Evolutionary conservation across 768 basidiomycete genomes (phyloP).

Genomic region (Russula sp.): DNA sequence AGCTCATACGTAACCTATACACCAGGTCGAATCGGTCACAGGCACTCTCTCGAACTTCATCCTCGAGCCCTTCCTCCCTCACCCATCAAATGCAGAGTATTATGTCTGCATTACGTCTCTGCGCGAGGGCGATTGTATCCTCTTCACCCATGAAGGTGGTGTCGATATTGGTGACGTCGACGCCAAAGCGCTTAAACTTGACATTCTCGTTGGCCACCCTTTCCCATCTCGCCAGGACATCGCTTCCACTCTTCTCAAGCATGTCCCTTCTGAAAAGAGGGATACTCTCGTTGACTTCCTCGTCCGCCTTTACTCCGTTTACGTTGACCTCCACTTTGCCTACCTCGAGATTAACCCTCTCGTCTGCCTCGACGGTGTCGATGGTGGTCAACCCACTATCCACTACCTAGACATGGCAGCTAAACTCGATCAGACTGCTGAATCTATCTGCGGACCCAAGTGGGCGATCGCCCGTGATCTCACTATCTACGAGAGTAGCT

Average conservation of each 20-base stretch:
- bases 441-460: slow-evolving; percentile 96
- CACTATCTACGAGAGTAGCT: slow-evolving; percentile 56
- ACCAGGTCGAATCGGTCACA: slow-evolving; percentile 85
- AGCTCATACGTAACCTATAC: slow-evolving; percentile 11
- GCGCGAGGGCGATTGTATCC: slow-evolving; percentile 91
- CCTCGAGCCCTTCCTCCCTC: slow-evolving; percentile 97
- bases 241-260: slow-evolving; percentile 65
- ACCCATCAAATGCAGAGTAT: slow-evolving; percentile 89
- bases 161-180: slow-evolving; percentile 99
- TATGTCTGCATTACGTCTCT: slow-evolving; percentile 97
- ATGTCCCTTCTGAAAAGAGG: slow-evolving; percentile 82
- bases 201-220: slow-evolving; percentile 63
- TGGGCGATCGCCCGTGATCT: slow-evolving; percentile 97
- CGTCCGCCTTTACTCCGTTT: slow-evolving; percentile 91
- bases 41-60: slow-evolving; percentile 97
- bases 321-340: slow-evolving; percentile 98
- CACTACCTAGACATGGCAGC: slow-evolving; percentile 99
- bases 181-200: slow-evolving; percentile 88
- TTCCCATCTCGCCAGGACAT: slow-evolving; percentile 84
- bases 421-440: slow-evolving; percentile 98
- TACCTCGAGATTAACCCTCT: slow-evolving; percentile 99
- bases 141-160: slow-evolving; percentile 99
- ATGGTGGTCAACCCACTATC: slow-evolving; percentile 67
- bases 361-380: slow-evolving; percentile 80
- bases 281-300: slow-evolving; percentile 94